A percentile compares a stretch with the other conserved stretches of the same genome.
Conservation (phyloP, 805 yeast genomes). For the Lachancea sp. region DNA sequence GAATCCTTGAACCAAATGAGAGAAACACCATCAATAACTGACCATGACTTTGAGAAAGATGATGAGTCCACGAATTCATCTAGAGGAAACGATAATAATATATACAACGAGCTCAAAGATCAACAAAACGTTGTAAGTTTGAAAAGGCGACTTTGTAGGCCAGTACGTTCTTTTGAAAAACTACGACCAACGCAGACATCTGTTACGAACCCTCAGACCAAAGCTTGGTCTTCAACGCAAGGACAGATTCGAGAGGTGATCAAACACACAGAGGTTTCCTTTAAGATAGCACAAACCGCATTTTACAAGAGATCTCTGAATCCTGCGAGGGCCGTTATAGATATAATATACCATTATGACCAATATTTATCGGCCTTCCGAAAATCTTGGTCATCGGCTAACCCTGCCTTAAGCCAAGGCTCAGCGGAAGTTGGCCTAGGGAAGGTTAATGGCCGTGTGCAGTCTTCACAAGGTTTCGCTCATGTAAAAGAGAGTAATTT, state of each 20-base stretch:
- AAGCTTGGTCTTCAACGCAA: conserved; percentile 16
- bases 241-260: conserved; percentile 19
- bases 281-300: conserved; percentile 19
- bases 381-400: conserved; percentile 7
- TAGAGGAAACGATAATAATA: conserved; percentile 3
- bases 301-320: conserved; percentile 30
- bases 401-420: background rate
- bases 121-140: conserved; percentile 1
- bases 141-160: conserved; percentile 3
- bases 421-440: conserved; percentile 11
- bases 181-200: background rate
- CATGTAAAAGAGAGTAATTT: conserved; percentile 8
- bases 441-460: conserved; percentile 33
- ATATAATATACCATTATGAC: conserved; percentile 27
- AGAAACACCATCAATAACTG: background rate
- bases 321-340: conserved; percentile 33
- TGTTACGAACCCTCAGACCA: background rate
- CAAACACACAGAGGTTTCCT: conserved; percentile 17
- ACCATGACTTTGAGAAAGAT: background rate
- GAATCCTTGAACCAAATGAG: conserved; percentile 3
- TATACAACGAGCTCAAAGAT: background rate
- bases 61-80: background rate
- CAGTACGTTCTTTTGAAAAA: conserved; percentile 2
- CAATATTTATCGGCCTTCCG: conserved; percentile 4
- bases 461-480: conserved; percentile 24